These are phyloP conservation scores for Hyaloscypha variabilis DNA, from an alignment of 495 filamentous ascomycete species.

Conservation along the genomic window DNA sequence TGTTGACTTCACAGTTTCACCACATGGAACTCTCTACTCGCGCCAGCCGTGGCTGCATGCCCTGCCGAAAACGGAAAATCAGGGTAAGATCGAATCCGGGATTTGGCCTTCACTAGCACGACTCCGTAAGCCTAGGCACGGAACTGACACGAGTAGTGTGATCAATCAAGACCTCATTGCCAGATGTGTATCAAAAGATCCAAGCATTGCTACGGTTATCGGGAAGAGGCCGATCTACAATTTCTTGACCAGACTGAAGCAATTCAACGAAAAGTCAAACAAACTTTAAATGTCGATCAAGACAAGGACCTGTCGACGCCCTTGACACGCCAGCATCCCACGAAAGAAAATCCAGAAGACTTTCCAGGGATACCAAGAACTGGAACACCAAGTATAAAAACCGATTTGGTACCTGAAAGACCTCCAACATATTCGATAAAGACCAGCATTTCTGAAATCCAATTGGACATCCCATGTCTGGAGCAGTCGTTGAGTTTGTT, in stretches of 20 bases:
- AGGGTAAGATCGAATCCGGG: not conserved
- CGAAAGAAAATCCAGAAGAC: not conserved
- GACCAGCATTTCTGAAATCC: not conserved
- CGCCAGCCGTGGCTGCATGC: not conserved
- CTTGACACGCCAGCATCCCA: not conserved
- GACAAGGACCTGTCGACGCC: not conserved
- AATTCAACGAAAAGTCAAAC: not conserved
- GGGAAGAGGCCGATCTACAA: not conserved
- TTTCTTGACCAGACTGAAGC: not conserved
- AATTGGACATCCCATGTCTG: not conserved
- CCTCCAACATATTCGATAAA: not conserved
- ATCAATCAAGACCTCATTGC: not conserved
- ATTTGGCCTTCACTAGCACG: not conserved
- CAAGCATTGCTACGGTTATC: not conserved
- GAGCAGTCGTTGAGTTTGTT: not conserved
- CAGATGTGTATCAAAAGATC: slow-evolving; percentile 1
- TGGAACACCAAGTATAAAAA: not conserved
- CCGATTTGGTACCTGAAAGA: not conserved
- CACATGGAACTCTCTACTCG: not conserved
- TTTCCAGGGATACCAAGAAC: not conserved
- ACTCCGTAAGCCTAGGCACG: not conserved
- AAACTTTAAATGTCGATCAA: not conserved
- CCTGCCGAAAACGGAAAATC: slow-evolving; percentile 1
- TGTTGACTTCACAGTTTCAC: not conserved
- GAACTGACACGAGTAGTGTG: not conserved